Evolutionary conservation across 2,329 filamentous ascomycete genomes (phyloP), one percentile per base, ranked within the genome.

Genomic region (Lithohypha guttulata): DNA sequence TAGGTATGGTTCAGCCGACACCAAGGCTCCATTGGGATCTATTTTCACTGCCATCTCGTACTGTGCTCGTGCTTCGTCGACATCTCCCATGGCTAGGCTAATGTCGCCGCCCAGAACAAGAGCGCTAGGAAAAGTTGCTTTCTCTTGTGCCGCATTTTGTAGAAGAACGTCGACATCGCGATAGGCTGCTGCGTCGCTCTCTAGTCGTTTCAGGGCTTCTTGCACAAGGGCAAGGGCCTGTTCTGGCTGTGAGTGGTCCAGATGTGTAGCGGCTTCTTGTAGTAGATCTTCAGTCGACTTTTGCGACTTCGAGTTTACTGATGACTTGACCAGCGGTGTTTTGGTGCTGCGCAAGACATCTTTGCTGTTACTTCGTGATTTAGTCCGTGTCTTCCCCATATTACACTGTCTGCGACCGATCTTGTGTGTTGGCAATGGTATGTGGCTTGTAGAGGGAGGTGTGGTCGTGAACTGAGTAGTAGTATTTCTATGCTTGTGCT

Each of bases 1-100:
- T 34, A 96, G 64, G 55, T 95, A 96, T 64, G 95, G 96, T 56
- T 96, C 89, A 26, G 75, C 72, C 53, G 85, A 81, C 13, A 80
- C 73, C 43, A 77, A 64, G 26, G 66, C 62, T 13, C 89, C 91
- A 42, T 87, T 75, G 17, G 78, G 71, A 57, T 98, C 91, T 23
- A 91, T 71, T 39, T 71, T 66, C 25, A 81, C 81, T 0, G 91
- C 85, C 31, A 73, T 69, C 44, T 77, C 59, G 54, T 95, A 93
- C 53, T 76, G 79, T 32, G 68, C 62, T 43, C 81, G 71, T 28
- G 89, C 89, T 11, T 73, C 65, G 38, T 89, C 81, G 39, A 83
- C 70, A 30, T 95, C 84, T 46, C 91, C 87, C 2, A 84, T 63
- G 56, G 94, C 85, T 41, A 94, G 71, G 52, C 77, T 71, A 53